Evolutionary conservation across 164 flowering plant species (phyloP), one percentile per base, ranked within the genome.

Genomic region (Umbellularia californica): DNA sequence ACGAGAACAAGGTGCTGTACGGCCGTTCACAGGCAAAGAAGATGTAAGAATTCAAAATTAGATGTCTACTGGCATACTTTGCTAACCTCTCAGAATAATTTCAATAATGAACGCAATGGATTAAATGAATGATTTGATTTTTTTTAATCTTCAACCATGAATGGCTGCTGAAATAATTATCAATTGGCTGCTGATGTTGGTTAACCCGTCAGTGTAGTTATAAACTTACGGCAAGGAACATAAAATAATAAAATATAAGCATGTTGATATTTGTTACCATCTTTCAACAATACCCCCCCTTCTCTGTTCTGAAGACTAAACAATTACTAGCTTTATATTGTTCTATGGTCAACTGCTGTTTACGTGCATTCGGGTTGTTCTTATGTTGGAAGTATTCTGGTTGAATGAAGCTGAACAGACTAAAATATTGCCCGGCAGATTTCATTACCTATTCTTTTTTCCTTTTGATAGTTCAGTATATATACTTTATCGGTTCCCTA

Each of bases 11-110:
- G 99, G 98, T 75, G 83, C 90, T n/a, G 92, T 90, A 75, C 84
- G 96, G 74, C 92, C 91, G 58, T 90, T 95, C 75, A 90, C 88
- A 3, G 98, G 97, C 58, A 78, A 85, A 77, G 97, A 90, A 78
- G 92, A 95, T 90, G 99, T 95, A 86, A 92, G 99, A 85, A 51
- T n/a, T 24, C 50, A 28, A 28, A 14, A 55, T 13, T 15, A 15
- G n/a, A 20, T 55, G n/a, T 55, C 60, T 14, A 5, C 60, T 55
- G 60, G 60, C 60, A 55, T 55, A 19, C 17, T 55, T 5, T 55
- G 3, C n/a, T 4, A 55, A 20, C 19, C 17, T 19, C 60, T 55
- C n/a, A 14, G 17, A 3, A 55, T 55, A 20, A 20, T 55, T 55
- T 15, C 60, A 55, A 20, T 55, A 2, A 19, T 15, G 60, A 55